These are phyloP conservation scores for Rhododendron ferrugineum DNA, from an alignment of 148 eudicot genomes.

Conservation along the genomic window DNA sequence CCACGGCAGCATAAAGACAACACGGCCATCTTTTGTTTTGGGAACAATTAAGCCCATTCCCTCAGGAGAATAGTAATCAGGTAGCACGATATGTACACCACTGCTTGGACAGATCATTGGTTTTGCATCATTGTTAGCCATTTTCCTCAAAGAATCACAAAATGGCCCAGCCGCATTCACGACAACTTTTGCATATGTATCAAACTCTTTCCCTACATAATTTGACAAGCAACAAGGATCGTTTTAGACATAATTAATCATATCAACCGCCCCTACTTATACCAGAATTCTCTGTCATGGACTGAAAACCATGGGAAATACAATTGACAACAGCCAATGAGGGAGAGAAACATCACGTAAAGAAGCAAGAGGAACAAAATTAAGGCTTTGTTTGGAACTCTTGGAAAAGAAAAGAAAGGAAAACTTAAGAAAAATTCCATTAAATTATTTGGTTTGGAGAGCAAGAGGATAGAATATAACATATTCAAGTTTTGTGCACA, in stretches of 20 bases:
- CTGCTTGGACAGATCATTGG: conserved; percentile 93
- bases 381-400: background rate
- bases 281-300: background rate
- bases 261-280: background rate
- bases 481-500: background rate
- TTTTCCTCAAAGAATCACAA: conserved; percentile 78
- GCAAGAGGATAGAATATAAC: background rate
- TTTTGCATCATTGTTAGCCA: conserved; percentile 65
- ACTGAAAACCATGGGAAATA: background rate
- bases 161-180: conserved; percentile 98
- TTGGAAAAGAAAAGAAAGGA: background rate
- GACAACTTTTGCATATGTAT: conserved; percentile 86
- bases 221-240: conserved; percentile 22
- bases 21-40: conserved; percentile 98
- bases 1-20: conserved; percentile 98
- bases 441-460: background rate
- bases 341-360: background rate
- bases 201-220: conserved; percentile 74
- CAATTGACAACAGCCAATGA: background rate
- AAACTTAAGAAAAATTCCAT: background rate
- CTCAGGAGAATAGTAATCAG: conserved; percentile 96
- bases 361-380: background rate
- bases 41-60: conserved; percentile 99
- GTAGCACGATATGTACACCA: conserved; percentile 90
- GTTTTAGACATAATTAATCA: conserved; percentile 8